phyloP scores from a whole-genome alignment of 2,329 filamentous ascomycete genomes.

The Nemania sp. region DNA sequence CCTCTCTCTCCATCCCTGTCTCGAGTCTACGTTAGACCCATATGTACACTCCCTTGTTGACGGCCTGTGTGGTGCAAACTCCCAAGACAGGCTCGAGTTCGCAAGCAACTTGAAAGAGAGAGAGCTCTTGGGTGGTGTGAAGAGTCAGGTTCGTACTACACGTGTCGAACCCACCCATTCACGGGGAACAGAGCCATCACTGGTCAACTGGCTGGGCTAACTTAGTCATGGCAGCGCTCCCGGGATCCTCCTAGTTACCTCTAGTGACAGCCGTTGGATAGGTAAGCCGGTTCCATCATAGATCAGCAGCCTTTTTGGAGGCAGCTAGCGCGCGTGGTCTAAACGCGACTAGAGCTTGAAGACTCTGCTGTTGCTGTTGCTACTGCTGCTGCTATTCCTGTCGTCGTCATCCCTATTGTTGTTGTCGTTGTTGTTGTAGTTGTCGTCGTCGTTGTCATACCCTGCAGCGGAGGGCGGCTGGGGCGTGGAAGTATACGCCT shows the following conservation, averaged over 20 bases:
- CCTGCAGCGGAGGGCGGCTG: conserved; percentile 24
- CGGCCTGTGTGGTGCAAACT: background rate
- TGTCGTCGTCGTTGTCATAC: conserved; percentile 21
- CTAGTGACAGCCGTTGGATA: conserved; percentile 39
- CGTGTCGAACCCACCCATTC: conserved; percentile 35
- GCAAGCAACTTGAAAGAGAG: no score
- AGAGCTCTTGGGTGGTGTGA: conserved; percentile 20
- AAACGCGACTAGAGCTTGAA: conserved; percentile 37
- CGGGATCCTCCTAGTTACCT: conserved; percentile 47
- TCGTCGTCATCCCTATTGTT: conserved; percentile 16
- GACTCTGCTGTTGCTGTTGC: conserved; percentile 34
- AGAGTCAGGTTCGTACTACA: conserved; percentile 27
- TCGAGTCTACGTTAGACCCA: conserved; percentile 1
- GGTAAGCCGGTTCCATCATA: conserved; percentile 35
- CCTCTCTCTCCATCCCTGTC: background rate
- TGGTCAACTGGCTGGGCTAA: conserved; percentile 48
- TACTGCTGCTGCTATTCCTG: conserved; percentile 31
- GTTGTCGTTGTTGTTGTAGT: conserved; percentile 25
- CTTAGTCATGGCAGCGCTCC: conserved; percentile 44
- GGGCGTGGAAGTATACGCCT: conserved; percentile 32
- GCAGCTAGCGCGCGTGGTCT: conserved; percentile 24
- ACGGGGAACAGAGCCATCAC: conserved; percentile 47
- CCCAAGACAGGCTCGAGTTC: conserved; percentile 21
- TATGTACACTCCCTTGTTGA: background rate
- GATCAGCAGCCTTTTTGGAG: conserved; percentile 31